phyloP scores from a whole-genome alignment of 148 eudicot genomes.

The Vaccinium myrtillus region DNA sequence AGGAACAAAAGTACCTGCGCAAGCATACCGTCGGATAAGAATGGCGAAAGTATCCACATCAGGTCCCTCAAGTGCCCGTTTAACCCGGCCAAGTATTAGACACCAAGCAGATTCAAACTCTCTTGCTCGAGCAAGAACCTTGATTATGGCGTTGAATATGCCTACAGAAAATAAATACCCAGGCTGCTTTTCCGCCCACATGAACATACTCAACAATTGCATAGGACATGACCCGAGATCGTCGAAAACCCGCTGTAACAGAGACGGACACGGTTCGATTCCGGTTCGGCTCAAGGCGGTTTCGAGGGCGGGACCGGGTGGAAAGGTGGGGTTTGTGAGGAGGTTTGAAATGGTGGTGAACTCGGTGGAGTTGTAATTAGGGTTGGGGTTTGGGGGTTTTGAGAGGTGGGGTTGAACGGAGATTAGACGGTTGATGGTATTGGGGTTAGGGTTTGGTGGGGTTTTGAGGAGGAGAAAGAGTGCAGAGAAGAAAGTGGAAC shows the following conservation, averaged over 20 bases:
- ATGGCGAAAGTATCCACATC: slow-evolving; percentile 47
- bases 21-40: slow-evolving; percentile 61
- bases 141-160: slow-evolving; percentile 57
- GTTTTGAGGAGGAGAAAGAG: slow-evolving; percentile 20
- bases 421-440: slow-evolving; percentile 15
- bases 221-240: slow-evolving; percentile 53
- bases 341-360: slow-evolving; percentile 38
- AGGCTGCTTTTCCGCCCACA: slow-evolving; percentile 58
- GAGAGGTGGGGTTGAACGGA: slow-evolving; percentile 7
- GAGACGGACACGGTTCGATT: slow-evolving; percentile 30
- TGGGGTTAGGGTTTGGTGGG: slow-evolving; percentile 24
- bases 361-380: slow-evolving; percentile 27
- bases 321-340: slow-evolving; percentile 34
- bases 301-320: slow-evolving; percentile 39
- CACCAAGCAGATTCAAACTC: slow-evolving; percentile 60
- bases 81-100: slow-evolving; percentile 36
- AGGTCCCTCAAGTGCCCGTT: slow-evolving; percentile 28
- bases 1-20: slow-evolving; percentile 39
- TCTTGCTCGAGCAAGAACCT: slow-evolving; percentile 55
- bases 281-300: slow-evolving; percentile 34
- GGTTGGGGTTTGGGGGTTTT: slow-evolving; percentile 19
- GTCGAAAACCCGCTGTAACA: slow-evolving; percentile 41
- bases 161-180: slow-evolving; percentile 28
- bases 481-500: slow-evolving; percentile 27
- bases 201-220: slow-evolving; percentile 42